Base-by-base conservation (phyloP, 768 basidiomycete species). In the Tulasnella sp. region DNA sequence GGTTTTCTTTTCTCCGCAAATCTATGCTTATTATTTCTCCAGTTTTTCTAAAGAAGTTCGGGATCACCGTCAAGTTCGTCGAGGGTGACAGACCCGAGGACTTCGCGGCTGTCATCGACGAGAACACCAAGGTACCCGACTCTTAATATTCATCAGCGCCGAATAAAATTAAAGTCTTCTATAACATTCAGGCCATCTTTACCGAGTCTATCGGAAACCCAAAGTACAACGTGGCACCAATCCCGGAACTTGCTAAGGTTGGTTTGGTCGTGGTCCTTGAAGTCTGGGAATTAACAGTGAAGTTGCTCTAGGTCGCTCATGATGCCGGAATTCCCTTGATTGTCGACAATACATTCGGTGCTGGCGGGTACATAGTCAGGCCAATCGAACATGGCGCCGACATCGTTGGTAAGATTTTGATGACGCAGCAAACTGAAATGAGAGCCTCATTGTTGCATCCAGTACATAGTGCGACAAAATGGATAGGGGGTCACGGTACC, bases 171-270 rank as follows among this genome's bases (percentile, higher is more conserved):
- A 17, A 11, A n/a, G 15, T 5, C 19, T 31, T 25, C n/a, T 0
- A 72, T 7, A 4, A n/a, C 22, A 5, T 8, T 15, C 52, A 91
- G 80, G 92, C 89, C 0, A 87, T 93, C 70, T 92, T 86, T 81
- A 85, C 92, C 9, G 93, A 93, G 83, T 89, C 85, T 75, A 92
- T 94, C 64, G 90, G 89, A n/a, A 94, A 94, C 81, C 92, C 93
- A 0, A 90, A 90, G 80, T 92, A 89, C 80, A 85, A 86, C 74
- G 85, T 94, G 74, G 85, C 85, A n/a, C 88, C 89, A 64, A 86
- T 93, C 25, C 86, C 90, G 1, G 90, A 87, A 38, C 83, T 94
- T 49, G 89, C 92, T 29, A 89, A 91, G 85, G 90, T 90, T 34
- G 71, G 45, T 15, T 11, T n/a, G 22, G 22, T n/a, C 38, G 25